Base-by-base conservation (phyloP, 2,329 filamentous ascomycete species). In the Drechslerella coelobrocha region DNA sequence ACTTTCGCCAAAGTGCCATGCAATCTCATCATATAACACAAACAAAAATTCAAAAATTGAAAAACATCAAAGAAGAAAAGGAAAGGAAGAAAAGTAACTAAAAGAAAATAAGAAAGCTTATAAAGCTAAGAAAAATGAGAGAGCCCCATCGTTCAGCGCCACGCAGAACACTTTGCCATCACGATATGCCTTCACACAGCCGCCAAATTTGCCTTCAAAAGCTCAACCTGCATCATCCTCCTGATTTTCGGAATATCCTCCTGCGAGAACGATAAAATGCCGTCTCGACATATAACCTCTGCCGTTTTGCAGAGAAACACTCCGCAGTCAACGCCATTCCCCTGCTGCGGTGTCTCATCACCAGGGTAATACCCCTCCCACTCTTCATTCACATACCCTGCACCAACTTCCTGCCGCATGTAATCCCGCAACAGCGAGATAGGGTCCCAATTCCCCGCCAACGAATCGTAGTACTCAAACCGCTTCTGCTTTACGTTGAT, bases 381-480 rank as follows among this genome's bases (percentile, higher is more conserved):
- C 12, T 73, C 72, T 8, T 61, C 54, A 26, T 73, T 60, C 1
- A 68, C 50, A 29, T 68, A 61, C 27, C 69, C 72, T 6, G 26
- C 43, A 8, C 62, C 57, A n/a, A 73, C 73, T 55, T 76, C 75
- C 3, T 73, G 27, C 29, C 43, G 53, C 27, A 76, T 61, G 31
- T 72, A 76, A 10, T 57, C 48, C 10, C 75, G 52, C 9, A 75
- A 41, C 17, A 52, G 61, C 65, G 14, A 27, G 26, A 53, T 59
- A 2, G 56, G 72, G 62, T 74, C 74, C 57, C 59, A 62, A 55
- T 62, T 61, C 9, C 68, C 72, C 21, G 68, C 73, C 21, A 76
- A 24, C 0, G 75, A 76, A 73, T 76, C 75, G 19, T 75, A 76
- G 23, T 74, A 74, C 50, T 76, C 75, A 26, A 76, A 72, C 24